Evolutionary conservation across 768 basidiomycete genomes (phyloP).

Genomic region (Rhizopogon sp.): DNA sequence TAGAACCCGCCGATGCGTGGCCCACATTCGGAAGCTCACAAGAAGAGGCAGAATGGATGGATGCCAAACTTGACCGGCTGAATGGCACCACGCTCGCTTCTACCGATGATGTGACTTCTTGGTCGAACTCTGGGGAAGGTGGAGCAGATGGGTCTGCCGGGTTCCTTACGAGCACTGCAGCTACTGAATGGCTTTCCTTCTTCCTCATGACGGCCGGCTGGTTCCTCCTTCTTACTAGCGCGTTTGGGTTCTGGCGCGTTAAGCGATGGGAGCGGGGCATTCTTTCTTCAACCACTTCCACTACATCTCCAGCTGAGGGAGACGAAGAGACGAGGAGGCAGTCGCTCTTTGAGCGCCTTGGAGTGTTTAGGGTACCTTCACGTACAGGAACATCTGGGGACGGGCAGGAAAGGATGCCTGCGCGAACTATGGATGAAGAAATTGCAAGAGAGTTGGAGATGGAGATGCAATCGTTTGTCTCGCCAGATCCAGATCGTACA

Average conservation of each 20-base stretch:
- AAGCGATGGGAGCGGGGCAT: conserved; percentile 86
- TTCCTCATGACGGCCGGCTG: conserved; percentile 90
- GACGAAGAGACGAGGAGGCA: conserved; percentile 17
- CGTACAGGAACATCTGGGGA: conserved; percentile 7
- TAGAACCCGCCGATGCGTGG: conserved; percentile 24
- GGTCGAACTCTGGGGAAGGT: conserved; percentile 29
- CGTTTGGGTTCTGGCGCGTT: conserved; percentile 86
- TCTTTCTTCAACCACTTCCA: conserved; percentile 41
- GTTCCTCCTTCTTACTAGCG: conserved; percentile 86
- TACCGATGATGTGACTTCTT: conserved; percentile 18
- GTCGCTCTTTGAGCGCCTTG: conserved; percentile 25
- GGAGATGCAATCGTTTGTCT: not conserved
- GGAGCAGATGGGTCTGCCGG: conserved; percentile 9
- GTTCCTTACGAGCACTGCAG: conserved; percentile 51
- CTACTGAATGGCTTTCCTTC: conserved; percentile 93
- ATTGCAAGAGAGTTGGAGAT: not conserved
- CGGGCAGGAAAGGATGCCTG: conserved; percentile 8
- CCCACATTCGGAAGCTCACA: conserved; percentile 41
- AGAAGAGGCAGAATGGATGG: conserved; percentile 42
- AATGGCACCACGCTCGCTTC: conserved; percentile 21
- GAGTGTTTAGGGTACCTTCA: conserved; percentile 12
- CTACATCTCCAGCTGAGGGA: conserved; percentile 8
- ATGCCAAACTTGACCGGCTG: conserved; percentile 14
- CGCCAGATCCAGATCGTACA: conserved; percentile 41
- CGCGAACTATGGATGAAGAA: conserved; percentile 26